Conservation (phyloP, 2,329 filamentous ascomycete species). For the Ceratocystis albifundus region DNA sequence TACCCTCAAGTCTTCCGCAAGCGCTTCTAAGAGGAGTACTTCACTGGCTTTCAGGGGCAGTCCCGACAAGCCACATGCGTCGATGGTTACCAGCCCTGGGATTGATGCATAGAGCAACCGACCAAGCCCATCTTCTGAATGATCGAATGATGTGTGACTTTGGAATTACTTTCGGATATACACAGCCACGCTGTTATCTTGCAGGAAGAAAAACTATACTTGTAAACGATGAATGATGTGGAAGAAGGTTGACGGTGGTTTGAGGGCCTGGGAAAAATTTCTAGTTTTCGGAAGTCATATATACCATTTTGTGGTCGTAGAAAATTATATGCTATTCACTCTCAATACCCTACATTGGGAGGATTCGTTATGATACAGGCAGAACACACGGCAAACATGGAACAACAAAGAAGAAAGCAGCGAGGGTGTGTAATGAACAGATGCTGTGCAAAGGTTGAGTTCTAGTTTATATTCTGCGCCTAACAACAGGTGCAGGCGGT, state of each 20-base stretch:
- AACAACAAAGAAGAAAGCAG: background rate
- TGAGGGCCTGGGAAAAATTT: background rate
- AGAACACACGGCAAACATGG: constrained; percentile 4
- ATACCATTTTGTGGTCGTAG: background rate
- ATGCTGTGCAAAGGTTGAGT: background rate
- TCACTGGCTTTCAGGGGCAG: constrained; percentile 50
- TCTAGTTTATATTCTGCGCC: constrained; percentile 18
- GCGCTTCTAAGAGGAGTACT: constrained; percentile 30
- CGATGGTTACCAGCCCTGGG: constrained; percentile 29
- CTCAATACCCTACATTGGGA: background rate
- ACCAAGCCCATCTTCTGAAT: background rate
- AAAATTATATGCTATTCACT: constrained; percentile 3
- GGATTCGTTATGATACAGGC: constrained; percentile 3
- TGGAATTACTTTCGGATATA: background rate
- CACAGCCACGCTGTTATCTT: background rate
- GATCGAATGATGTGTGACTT: background rate
- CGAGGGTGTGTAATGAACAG: background rate
- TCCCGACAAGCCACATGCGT: constrained; percentile 43
- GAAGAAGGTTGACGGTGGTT: background rate
- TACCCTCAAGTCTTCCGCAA: constrained; percentile 26
- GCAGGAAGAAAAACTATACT: background rate
- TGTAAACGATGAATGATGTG: background rate
- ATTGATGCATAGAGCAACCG: constrained; percentile 23
- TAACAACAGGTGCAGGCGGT: constrained; percentile 32
- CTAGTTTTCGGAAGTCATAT: background rate